phyloP scores from a whole-genome alignment of 1,139 yeast genomes.

The Debaryomycetaceae sp. region DNA sequence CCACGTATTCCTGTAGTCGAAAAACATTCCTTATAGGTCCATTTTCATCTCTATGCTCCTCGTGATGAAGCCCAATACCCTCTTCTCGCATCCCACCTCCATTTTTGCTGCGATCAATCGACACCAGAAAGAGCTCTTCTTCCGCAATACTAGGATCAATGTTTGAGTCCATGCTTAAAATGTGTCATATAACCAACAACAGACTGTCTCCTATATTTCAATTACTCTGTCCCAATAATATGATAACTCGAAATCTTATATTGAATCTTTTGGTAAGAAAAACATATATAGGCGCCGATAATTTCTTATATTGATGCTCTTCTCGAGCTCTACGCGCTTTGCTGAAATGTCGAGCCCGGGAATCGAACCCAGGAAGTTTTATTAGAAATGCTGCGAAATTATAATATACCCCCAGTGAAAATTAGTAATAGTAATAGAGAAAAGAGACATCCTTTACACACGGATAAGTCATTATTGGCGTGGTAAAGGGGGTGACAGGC shows the following conservation, averaged over 20 bases:
- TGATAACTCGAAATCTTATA: too few species aligned
- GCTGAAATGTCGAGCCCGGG: background rate
- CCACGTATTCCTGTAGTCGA: slow-evolving; percentile 12
- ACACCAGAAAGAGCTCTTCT: slow-evolving; percentile 9
- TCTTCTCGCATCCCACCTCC: slow-evolving; percentile 3
- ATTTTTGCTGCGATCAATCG: slow-evolving; percentile 7
- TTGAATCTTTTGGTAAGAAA: background rate
- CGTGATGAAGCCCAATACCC: slow-evolving; percentile 4
- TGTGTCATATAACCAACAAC: too few species aligned
- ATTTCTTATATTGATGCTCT: background rate
- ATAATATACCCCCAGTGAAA: too few species aligned
- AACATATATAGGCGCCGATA: background rate
- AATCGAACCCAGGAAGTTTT: too few species aligned
- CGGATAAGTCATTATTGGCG: too few species aligned
- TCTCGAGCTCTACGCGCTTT: background rate
- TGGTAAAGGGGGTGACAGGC: too few species aligned
- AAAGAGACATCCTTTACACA: too few species aligned
- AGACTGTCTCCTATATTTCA: too few species aligned
- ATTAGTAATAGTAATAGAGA: too few species aligned
- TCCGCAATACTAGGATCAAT: slow-evolving; percentile 15
- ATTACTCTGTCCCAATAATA: too few species aligned
- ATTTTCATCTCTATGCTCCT: slow-evolving; percentile 1
- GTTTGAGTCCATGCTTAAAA: slow-evolving; percentile 13
- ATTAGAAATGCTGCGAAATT: too few species aligned
- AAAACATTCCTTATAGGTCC: slow-evolving; percentile 12